Conservation (phyloP, 2,329 filamentous ascomycete genomes). For the Sporothrix dimorphospora region DNA sequence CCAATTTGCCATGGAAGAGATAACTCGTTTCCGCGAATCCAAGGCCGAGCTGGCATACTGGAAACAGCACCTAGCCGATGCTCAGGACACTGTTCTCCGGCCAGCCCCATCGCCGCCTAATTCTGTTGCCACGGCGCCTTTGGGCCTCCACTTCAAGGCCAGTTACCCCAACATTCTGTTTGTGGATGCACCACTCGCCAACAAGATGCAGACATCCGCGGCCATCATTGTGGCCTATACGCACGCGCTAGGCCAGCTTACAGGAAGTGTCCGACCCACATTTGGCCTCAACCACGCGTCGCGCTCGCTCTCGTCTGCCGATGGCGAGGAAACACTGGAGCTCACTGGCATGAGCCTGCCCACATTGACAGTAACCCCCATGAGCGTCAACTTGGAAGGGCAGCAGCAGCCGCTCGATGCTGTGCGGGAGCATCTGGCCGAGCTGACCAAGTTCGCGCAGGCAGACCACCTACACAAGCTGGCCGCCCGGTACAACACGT, state of each 20-base stretch:
- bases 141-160: conserved; percentile 32
- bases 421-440: conserved; percentile 31
- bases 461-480: conserved; percentile 29
- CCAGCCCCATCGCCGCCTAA: background rate
- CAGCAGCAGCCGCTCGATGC: conserved; percentile 6
- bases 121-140: conserved; percentile 5
- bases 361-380: conserved; percentile 2
- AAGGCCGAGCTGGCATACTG: background rate
- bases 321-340: conserved; percentile 28
- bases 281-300: conserved; percentile 32
- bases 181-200: background rate
- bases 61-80: background rate
- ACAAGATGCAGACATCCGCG: conserved; percentile 26
- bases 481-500: conserved; percentile 29
- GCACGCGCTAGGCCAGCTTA: conserved; percentile 25
- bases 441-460: conserved; percentile 32
- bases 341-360: conserved; percentile 12
- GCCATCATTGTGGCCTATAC: conserved; percentile 31
- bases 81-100: background rate
- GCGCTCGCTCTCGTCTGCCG: conserved; percentile 30
- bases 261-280: conserved; percentile 27
- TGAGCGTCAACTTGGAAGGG: background rate
- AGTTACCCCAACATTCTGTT: conserved; percentile 20
- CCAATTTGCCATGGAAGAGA: background rate
- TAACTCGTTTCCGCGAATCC: background rate